Percentiles rank a stretch among this genome's conserved stretches.
Conservation (phyloP, 108 stramenopile species). For the Fistulifera solaris region DNA sequence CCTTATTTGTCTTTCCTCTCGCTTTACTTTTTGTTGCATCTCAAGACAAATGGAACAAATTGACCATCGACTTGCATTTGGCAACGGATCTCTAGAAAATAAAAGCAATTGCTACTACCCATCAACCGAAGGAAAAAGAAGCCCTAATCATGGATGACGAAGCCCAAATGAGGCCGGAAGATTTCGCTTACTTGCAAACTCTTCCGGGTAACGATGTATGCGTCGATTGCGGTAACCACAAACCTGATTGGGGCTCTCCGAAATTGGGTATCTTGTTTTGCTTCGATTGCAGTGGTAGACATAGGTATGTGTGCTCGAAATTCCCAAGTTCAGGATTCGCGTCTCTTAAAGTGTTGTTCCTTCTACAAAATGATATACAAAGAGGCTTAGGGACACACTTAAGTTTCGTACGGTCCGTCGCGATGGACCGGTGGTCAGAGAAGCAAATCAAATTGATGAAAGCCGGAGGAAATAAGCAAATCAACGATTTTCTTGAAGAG, state of each 20-base stretch:
- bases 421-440: slow-evolving; percentile 31
- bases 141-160: slow-evolving; percentile 18
- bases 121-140: too few relatives aligned
- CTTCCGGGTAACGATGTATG: slow-evolving; percentile 1
- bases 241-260: slow-evolving; percentile 16
- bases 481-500: slow-evolving; percentile 16
- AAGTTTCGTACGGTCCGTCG: slow-evolving; percentile 30
- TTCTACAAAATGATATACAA: neutral
- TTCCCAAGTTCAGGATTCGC: neutral
- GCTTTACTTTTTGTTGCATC: too few relatives aligned
- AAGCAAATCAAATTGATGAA: slow-evolving; percentile 20
- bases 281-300: slow-evolving; percentile 11
- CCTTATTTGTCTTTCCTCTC: too few relatives aligned
- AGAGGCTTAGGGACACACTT: slow-evolving; percentile 32
- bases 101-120: too few relatives aligned
- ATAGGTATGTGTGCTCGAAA: slow-evolving; percentile 1
- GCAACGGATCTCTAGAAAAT: too few relatives aligned
- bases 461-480: slow-evolving; percentile 27
- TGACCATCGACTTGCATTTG: too few relatives aligned
- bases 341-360: neutral
- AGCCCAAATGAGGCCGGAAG: neutral
- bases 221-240: slow-evolving; percentile 9
- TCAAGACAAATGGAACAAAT: too few relatives aligned
- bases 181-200: neutral
- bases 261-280: slow-evolving; percentile 15